Percentiles rank a stretch among this genome's conserved stretches.
Conservation (phyloP, 352 stramenopile genomes). For the Globisporangium takayamanum region DNA sequence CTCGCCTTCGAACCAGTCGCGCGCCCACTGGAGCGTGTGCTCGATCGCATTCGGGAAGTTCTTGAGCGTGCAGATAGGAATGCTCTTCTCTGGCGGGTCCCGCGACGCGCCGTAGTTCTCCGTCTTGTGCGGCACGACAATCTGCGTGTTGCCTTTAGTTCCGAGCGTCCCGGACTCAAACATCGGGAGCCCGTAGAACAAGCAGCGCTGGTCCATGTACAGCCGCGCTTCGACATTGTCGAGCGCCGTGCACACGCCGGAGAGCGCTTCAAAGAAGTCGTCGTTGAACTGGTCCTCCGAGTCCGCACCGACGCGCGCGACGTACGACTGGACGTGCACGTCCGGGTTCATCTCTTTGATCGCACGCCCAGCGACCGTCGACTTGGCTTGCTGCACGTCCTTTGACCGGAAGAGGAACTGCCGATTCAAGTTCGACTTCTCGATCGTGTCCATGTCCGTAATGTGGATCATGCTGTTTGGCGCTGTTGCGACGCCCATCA, state of each 20-base stretch:
- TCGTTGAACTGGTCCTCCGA: slow-evolving; percentile 98
- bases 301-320: slow-evolving; percentile 87
- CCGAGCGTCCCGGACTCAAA: slow-evolving; percentile 98
- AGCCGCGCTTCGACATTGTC: slow-evolving; percentile 98
- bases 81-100: slow-evolving; percentile 98
- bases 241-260: slow-evolving; percentile 95
- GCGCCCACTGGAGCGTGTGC: slow-evolving; percentile 98
- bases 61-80: slow-evolving; percentile 99
- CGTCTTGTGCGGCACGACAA: slow-evolving; percentile 88
- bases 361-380: slow-evolving; percentile 87
- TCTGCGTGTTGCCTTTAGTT: slow-evolving; percentile 97
- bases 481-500: slow-evolving; percentile 95
- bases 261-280: slow-evolving; percentile 95
- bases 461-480: slow-evolving; percentile 89
- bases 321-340: slow-evolving; percentile 88
- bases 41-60: slow-evolving; percentile 99
- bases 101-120: slow-evolving; percentile 97
- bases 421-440: slow-evolving; percentile 98
- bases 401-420: slow-evolving; percentile 98
- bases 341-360: slow-evolving; percentile 95
- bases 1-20: slow-evolving; percentile 98
- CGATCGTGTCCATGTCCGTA: slow-evolving; percentile 99
- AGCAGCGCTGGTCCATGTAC: slow-evolving; percentile 96
- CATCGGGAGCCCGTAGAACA: slow-evolving; percentile 97
- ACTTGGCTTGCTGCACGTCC: slow-evolving; percentile 97